Percentiles rank a stretch among this genome's conserved stretches.
phyloP scores from a whole-genome alignment of 495 filamentous ascomycete species.

The Neurospora sp. region DNA sequence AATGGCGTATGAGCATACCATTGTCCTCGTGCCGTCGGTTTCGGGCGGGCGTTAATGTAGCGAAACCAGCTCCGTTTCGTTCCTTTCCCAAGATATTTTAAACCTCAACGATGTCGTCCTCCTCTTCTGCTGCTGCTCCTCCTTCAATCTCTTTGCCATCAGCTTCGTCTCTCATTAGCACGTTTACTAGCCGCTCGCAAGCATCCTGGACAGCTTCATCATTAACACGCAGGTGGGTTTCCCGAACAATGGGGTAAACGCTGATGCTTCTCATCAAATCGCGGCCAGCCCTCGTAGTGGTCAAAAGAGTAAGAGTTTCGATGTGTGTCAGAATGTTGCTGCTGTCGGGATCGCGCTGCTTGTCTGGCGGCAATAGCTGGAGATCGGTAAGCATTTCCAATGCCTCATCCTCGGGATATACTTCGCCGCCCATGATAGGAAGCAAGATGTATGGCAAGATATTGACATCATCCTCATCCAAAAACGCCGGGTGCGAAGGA shows the following conservation, averaged over 20 bases:
- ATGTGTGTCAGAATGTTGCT: conserved; percentile 75
- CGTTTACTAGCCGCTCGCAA: conserved; percentile 82
- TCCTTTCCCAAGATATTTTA: conserved; percentile 9
- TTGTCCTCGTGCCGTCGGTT: neutral
- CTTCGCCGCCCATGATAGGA: conserved; percentile 48
- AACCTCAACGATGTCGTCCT: conserved; percentile 31
- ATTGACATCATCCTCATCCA: conserved; percentile 60
- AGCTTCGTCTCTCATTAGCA: conserved; percentile 77
- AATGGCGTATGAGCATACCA: neutral
- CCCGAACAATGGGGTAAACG: conserved; percentile 81
- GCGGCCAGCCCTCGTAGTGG: conserved; percentile 65
- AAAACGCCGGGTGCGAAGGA: conserved; percentile 55
- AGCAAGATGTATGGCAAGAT: conserved; percentile 80
- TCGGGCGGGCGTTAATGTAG: neutral
- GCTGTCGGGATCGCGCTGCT: conserved; percentile 65
- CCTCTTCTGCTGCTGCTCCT: conserved; percentile 33
- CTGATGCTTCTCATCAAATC: conserved; percentile 62
- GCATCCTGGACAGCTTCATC: conserved; percentile 75
- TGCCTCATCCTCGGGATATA: conserved; percentile 64
- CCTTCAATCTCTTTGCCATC: conserved; percentile 54
- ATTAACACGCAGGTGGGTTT: conserved; percentile 69
- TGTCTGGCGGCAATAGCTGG: conserved; percentile 79
- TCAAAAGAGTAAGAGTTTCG: conserved; percentile 76
- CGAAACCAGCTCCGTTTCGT: neutral
- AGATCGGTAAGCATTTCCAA: conserved; percentile 74